Evolutionary conservation across 345 rosid species (phyloP), one percentile per base, ranked within the genome.

Genomic region (Citrus unshiu): DNA sequence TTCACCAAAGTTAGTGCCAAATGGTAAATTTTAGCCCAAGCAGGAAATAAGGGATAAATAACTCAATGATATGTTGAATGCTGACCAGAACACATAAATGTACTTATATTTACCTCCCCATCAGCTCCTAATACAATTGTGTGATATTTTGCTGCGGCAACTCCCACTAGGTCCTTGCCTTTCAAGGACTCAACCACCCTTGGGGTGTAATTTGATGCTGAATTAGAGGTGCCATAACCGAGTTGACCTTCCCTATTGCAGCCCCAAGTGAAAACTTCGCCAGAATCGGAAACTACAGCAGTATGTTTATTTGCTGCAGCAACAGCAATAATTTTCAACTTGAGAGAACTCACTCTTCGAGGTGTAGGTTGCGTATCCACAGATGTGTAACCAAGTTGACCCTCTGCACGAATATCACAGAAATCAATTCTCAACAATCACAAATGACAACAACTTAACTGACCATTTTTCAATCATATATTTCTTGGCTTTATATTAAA

Each of bases 261-360:
- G 66, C 99, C 99, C 99, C 99, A 96, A 35, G 99, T 96, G 88
- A 89, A 93, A 74, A 94, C 95, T 88, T 96, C 98, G 75, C 98
- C 97, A 68, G 90, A 89, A 39, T 90, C 97, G 0, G 97, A 94
- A 84, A 94, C 94, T 79, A 88, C 99, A 25, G 97, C 98, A 10
- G 95, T 91, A 80, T 96, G 99, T 74, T 96, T 96, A 81, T 96
- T 96, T 80, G 98, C 97, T 3, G 98, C 99, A 73, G 98, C 93
- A 83, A 96, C 98, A 84, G 93, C 91, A 83, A 94, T 87, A 80
- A 94, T 90, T 84, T 83, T 91, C 24, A 88, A 85, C 85, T 84
- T 89, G 19, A 96, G 87, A 22, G 95, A 88, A 82, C 88, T 94
- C 75, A 96, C 98, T 86, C 95, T 91, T 27, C 97, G 98, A 4